Evolutionary conservation across 257 asterid genomes (phyloP).

Genomic region (Nicotiana otophora): DNA sequence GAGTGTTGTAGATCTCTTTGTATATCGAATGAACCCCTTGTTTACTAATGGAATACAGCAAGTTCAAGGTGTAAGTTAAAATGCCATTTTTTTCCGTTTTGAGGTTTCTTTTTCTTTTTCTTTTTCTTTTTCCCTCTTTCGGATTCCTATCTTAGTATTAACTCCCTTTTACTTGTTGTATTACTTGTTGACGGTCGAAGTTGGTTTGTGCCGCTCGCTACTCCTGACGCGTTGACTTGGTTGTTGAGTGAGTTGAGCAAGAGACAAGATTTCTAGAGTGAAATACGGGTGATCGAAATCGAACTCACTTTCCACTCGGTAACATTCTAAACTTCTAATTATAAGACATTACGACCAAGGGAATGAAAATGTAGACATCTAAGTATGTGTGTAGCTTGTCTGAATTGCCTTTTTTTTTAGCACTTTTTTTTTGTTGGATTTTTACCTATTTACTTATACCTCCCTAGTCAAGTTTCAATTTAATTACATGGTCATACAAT

Average conservation of each 20-base stretch:
- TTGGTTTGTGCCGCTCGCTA: not conserved
- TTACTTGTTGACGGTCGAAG: not conserved
- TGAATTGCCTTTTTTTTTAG: no score
- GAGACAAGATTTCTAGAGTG: not conserved
- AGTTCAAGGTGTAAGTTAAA: not conserved
- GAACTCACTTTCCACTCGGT: no score
- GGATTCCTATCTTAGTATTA: not conserved
- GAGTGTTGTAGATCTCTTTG: conserved; percentile 40
- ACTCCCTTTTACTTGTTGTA: not conserved
- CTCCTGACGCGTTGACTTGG: not conserved
- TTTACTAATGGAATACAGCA: not conserved
- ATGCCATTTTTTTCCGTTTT: not conserved
- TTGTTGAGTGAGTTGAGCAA: not conserved
- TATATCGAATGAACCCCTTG: not conserved
- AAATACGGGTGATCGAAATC: no score
- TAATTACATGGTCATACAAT: no score
- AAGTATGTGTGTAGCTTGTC: not conserved
- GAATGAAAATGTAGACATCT: not conserved
- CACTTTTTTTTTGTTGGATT: no score
- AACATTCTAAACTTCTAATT: no score
- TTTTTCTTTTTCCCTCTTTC: not conserved
- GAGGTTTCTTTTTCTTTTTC: not conserved
- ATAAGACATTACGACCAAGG: not conserved
- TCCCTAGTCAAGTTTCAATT: no score
- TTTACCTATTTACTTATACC: no score